Evolutionary conservation across 768 basidiomycete genomes (phyloP), one percentile per base, ranked within the genome.

Genomic region (Lactarius sanguifluus): DNA sequence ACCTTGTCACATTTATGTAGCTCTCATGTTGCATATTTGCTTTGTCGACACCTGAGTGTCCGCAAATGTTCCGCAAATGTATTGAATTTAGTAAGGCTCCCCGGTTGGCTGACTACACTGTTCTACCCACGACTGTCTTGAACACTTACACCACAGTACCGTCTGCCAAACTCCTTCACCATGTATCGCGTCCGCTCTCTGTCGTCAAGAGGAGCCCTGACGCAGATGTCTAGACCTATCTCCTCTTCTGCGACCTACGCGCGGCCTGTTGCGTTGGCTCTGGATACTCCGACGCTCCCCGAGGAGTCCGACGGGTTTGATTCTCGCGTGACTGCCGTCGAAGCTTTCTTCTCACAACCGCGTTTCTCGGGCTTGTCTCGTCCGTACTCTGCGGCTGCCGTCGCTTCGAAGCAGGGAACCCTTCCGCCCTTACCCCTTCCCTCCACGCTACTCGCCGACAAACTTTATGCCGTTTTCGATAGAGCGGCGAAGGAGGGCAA

Each of bases 381-480:
- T 15, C 88, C 94, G 0, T 98, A 98, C 77, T 79, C 89, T 5
- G 83, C 94, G 5, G 83, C 84, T 34, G 83, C 86, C 52, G 91
- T 98, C 68, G 94, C 87, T 5, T 86, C 90, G 25, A 96, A 97
- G 78, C 94, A 96, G 72, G 96, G 96, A 38, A 89, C 89, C 20
- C 79, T 94, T 23, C 91, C 93, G 9, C 85, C 92, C 20, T 79
- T 89, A 18, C 89, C 91, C 5, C 83, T 90, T 34, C 89, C 88
- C 9, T 88, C 89, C 2, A 86, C 89, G 9, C 75, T 92, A n/a
- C 83, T 92, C 9, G 88, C 95, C 18, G 85, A 94, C 80, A 96
- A 96, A 77, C 83, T 98, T n/a, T 91, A 85, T 75, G 79, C 80
- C 15, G 73, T 88, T 10, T 81, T 98, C 57, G 79, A 81, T 23